Evolutionary conservation across 2,329 filamentous ascomycete species (phyloP).

Genomic region (Nothophaeocryptopus gaeumannii): DNA sequence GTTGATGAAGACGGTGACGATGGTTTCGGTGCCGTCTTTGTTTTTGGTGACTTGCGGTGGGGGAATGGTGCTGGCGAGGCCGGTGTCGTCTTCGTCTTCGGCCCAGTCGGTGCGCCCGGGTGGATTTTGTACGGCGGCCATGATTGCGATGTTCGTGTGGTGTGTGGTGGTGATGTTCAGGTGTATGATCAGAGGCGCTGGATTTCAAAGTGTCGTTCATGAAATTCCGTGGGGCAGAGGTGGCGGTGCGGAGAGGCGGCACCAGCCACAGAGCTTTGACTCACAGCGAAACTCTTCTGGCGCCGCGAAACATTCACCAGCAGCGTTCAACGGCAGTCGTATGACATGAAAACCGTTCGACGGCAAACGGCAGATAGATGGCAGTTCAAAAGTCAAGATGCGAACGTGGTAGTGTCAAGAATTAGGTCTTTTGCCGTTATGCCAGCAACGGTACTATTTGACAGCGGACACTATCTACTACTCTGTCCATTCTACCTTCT

Average conservation of each 20-base stretch:
- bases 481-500: too few species aligned
- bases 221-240: constrained; percentile 5
- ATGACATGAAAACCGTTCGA: background rate
- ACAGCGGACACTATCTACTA: too few species aligned
- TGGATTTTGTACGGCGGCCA: constrained; percentile 32
- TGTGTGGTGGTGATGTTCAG: background rate
- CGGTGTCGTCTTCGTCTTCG: constrained; percentile 72
- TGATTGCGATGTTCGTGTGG: constrained; percentile 24
- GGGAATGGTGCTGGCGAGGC: constrained; percentile 78
- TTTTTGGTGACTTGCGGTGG: constrained; percentile 86
- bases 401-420: too few species aligned
- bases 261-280: background rate
- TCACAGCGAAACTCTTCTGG: background rate
- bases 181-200: background rate
- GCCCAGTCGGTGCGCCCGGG: constrained; percentile 74
- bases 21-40: constrained; percentile 97
- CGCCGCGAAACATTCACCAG: background rate
- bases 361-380: too few species aligned
- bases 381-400: too few species aligned
- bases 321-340: background rate
- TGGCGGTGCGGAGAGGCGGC: constrained; percentile 3
- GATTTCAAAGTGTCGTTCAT: background rate
- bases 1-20: constrained; percentile 84
- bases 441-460: too few species aligned
- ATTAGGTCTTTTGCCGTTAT: too few species aligned